phyloP scores from a whole-genome alignment of 805 yeast species.

The Cyberlindnera bimundalis region DNA sequence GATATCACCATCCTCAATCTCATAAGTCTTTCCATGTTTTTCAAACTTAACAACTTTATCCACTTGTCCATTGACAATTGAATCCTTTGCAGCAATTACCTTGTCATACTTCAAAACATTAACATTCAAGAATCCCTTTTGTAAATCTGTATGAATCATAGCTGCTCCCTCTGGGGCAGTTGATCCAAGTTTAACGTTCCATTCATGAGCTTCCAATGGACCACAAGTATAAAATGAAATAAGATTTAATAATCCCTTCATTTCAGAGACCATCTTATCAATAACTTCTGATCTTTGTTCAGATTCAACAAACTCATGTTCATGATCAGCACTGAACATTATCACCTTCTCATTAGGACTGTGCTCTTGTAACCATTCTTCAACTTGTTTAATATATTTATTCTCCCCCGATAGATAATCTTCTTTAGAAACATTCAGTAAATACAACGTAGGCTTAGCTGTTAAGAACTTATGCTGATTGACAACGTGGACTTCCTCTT shows the following conservation, averaged over 20 bases:
- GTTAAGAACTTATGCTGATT: slow-evolving; percentile 74
- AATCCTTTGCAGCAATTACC: slow-evolving; percentile 29
- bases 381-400: slow-evolving; percentile 47
- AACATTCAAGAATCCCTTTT: slow-evolving; percentile 77
- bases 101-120: slow-evolving; percentile 69
- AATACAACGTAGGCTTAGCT: slow-evolving; percentile 81
- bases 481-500: slow-evolving; percentile 61
- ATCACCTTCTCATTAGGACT: slow-evolving; percentile 67
- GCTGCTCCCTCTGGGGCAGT: slow-evolving; percentile 91
- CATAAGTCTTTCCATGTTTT: slow-evolving; percentile 73
- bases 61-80: slow-evolving; percentile 23
- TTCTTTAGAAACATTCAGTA: slow-evolving; percentile 68
- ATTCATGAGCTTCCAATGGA: slow-evolving; percentile 77
- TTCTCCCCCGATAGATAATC: slow-evolving; percentile 58
- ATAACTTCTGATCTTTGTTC: slow-evolving; percentile 49
- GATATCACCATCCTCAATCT: slow-evolving; percentile 83
- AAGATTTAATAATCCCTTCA: slow-evolving; percentile 66
- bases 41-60: slow-evolving; percentile 31
- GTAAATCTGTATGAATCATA: slow-evolving; percentile 80
- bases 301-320: slow-evolving; percentile 30
- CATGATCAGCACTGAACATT: slow-evolving; percentile 62
- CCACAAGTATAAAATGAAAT: slow-evolving; percentile 90
- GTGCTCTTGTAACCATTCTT: slow-evolving; percentile 62
- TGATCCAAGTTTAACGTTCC: slow-evolving; percentile 77
- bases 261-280: slow-evolving; percentile 57